Evolutionary conservation across 106 monocot genomes (phyloP), one percentile per base, ranked within the genome.

Genomic region (Chionographis japonica): DNA sequence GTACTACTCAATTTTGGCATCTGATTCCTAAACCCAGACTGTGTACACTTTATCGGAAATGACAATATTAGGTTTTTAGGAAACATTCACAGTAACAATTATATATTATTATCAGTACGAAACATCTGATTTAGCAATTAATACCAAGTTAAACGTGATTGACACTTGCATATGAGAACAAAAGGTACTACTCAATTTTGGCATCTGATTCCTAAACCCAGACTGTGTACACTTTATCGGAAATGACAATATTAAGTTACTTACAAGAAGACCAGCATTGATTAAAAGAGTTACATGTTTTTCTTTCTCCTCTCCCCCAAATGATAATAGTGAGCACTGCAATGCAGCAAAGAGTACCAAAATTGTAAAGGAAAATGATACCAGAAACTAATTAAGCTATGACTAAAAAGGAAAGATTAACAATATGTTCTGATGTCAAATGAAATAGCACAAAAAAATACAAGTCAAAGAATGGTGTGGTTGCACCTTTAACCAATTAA

Each of bases 201-300:
- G 27, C 27, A 27, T 27, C 27, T 27, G 27, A 27, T 27, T 27
- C 27, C 27, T 27, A 27, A 27, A 27, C 27, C 27, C 27, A 27
- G 27, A 27, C 27, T 27, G 27, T 27, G 27, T 27, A 27, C 27
- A 27, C 27, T 27, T 27, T 27, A 54, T 39, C 54, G 43, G 15
- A 10, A 42, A 65, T 6, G 17, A 37, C 14, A 62, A 60, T 6
- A 54, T 14, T 13, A 51, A 57, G 9, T 27, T 63, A 90, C 94
- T 85, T 74, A 95, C 95, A 76, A 95, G 86, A 65, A 95, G 79
- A 65, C 91, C 95, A 52, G 84, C 91, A 78, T 69, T 88, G 13
- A 95, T 86, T 52, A 95, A 71, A 37, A 95, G 51, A 17, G 95
- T 86, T 40, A 95, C 73, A 84, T 88, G 91, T 46, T 77, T 75